Evolutionary conservation across 2,329 filamentous ascomycete species (phyloP), one percentile per base, ranked within the genome.

Genomic region (Amphichorda felina): DNA sequence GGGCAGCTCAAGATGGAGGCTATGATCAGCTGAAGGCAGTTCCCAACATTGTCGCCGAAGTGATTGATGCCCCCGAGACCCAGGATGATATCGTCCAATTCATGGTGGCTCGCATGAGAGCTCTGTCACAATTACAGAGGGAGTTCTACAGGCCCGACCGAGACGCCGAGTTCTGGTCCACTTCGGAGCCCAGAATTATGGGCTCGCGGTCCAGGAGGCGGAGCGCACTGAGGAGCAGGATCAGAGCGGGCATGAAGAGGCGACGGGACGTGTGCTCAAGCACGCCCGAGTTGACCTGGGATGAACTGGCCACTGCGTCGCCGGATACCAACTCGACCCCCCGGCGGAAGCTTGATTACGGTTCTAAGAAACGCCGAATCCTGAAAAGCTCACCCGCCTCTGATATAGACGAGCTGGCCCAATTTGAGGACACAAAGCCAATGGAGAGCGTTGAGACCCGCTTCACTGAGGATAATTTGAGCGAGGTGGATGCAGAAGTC

Each of bases 1-100:
- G 61, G 61, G 58, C 61, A 1, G 55, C 57, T n/a, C 49, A 54
- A 11, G 61, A 65, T 25, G 61, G 57, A 14, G 50, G 50, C 17
- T 63, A 58, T 41, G 41, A 43, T 6, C 42, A 53, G 27, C 45
- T 57, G 3, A 45, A 51, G 2, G 49, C 53, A 21, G 47, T 61
- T 3, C 59, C 61, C 10, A 65, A 65, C 38, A 47, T 63, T 24
- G 41, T 59, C 18, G 50, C 53, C 17, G 58, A 60, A 33, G 42
- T 57, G 4, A 43, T 64, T 28, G 51, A 63, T 33, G 50, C 48
- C 0, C 40, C 34, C 4, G 39, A 50, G 38, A 40, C 41, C 7
- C 47, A 56, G 33, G 30, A 42, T 13, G 48, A 49, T 11, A 56
- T 63, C 34, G 53, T 55, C 13, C 41, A 47, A n/a, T 45, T 48